phyloP scores from a whole-genome alignment of 1,284 basidiomycete species.

The Agroathelia rolfsii region DNA sequence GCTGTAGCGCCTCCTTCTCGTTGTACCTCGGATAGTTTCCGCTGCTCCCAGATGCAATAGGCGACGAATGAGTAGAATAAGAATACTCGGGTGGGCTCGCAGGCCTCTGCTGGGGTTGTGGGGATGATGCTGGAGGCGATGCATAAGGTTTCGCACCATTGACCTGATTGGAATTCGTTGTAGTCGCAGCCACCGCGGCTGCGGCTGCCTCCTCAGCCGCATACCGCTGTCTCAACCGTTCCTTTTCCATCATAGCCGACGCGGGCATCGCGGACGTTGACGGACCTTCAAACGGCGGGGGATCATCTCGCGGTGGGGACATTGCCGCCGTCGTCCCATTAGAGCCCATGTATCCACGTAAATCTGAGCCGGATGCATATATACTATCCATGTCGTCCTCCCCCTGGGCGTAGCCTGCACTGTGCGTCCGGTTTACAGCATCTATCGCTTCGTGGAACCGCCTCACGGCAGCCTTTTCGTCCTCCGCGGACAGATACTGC shows the following conservation, averaged over 20 bases:
- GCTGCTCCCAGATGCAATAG: too few relatives aligned
- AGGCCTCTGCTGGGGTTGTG: too few relatives aligned
- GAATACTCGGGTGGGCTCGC: too few relatives aligned
- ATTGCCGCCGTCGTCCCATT: slow-evolving; percentile 16
- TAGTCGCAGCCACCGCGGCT: neutral
- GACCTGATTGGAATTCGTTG: slow-evolving; percentile 3
- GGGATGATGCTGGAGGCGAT: too few relatives aligned
- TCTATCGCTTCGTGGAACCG: slow-evolving; percentile 61
- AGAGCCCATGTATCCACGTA: too few relatives aligned
- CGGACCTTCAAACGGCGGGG: slow-evolving; percentile 39
- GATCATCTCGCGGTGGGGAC: slow-evolving; percentile 19
- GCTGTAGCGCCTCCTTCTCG: slow-evolving; percentile 44
- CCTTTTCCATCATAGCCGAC: slow-evolving; percentile 15
- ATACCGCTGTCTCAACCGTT: slow-evolving; percentile 13
- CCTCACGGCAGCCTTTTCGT: slow-evolving; percentile 55
- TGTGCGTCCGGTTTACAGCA: slow-evolving; percentile 51
- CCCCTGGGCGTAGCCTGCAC: slow-evolving; percentile 20
- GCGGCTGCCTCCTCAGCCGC: neutral
- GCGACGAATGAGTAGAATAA: too few relatives aligned
- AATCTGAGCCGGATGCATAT: slow-evolving; percentile 12
- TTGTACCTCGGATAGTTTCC: too few relatives aligned
- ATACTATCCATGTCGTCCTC: too few relatives aligned
- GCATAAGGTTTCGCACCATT: too few relatives aligned
- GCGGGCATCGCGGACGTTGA: slow-evolving; percentile 16
- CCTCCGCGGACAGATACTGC: slow-evolving; percentile 36